Conservation (phyloP, 345 rosid species). For the Erysimum cheiranthoides region DNA sequence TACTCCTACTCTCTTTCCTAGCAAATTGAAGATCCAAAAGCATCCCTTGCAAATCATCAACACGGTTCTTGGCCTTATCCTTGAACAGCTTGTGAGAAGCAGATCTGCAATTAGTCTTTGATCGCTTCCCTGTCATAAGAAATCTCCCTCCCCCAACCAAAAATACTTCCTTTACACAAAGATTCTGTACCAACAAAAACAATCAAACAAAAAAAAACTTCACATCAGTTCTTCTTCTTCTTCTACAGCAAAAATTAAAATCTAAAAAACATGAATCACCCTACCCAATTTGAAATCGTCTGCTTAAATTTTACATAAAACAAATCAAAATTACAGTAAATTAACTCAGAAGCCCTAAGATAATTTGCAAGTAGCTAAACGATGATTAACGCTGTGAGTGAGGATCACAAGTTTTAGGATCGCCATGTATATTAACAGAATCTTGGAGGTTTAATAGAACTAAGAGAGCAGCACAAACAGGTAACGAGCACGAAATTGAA, state of each 20-base stretch:
- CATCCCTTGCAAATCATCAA: conserved; percentile 95
- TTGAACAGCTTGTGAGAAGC: conserved; percentile 94
- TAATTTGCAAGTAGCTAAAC: neutral
- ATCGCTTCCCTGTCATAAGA: conserved; percentile 76
- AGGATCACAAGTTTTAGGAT: conserved; percentile 22
- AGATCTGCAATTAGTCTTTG: conserved; percentile 86
- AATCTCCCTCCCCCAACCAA: conserved; percentile 26
- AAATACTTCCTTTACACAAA: conserved; percentile 27
- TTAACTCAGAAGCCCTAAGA: neutral
- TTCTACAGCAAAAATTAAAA: neutral
- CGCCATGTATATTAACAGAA: neutral
- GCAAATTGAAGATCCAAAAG: conserved; percentile 91
- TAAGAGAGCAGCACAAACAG: neutral
- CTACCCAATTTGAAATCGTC: neutral
- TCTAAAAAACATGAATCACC: conserved; percentile 8
- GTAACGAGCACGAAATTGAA: conserved; percentile 22
- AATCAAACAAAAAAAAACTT: conserved; percentile 24
- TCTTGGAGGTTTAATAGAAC: conserved; percentile 2
- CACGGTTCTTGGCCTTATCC: conserved; percentile 95
- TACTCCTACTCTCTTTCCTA: conserved; percentile 78
- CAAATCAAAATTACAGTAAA: conserved; percentile 8
- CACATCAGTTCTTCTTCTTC: neutral
- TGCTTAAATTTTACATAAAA: neutral
- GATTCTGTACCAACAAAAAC: conserved; percentile 37
- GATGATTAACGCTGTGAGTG: neutral